Conservation (phyloP, 73 alveolate species). For the Paramecium bursaria region DNA sequence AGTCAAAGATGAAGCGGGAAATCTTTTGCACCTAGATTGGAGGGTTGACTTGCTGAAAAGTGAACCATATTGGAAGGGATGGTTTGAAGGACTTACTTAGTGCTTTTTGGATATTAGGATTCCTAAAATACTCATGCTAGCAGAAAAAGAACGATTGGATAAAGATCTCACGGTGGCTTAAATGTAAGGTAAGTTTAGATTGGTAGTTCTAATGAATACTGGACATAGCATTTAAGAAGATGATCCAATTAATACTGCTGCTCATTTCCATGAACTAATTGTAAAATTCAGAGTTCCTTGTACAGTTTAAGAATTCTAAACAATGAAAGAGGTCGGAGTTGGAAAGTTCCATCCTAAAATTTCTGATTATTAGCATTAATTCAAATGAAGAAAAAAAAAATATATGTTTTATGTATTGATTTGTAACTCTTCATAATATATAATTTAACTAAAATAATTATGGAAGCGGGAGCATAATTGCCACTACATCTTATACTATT, state of each 20-base stretch:
- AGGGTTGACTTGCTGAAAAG: conserved; percentile 92
- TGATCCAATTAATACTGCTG: conserved; percentile 79
- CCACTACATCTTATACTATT: no score
- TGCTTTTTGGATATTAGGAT: conserved; percentile 84
- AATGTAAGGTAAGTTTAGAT: conserved; percentile 97
- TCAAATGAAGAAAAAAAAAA: no score
- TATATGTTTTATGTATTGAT: no score
- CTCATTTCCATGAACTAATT: conserved; percentile 62
- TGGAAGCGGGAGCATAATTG: no score
- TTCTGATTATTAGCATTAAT: conserved; percentile 25
- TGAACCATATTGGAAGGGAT: conserved; percentile 92
- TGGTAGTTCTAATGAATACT: conserved; percentile 84
- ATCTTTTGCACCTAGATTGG: conserved; percentile 79
- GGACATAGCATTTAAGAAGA: conserved; percentile 98
- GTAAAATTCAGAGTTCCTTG: conserved; percentile 65
- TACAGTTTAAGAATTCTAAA: conserved; percentile 40
- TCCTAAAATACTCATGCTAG: conserved; percentile 91
- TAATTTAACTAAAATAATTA: no score
- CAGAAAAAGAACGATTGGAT: conserved; percentile 97
- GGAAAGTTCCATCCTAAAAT: conserved; percentile 69
- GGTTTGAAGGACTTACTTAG: conserved; percentile 96
- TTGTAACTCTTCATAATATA: no score
- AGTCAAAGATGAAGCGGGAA: conserved; percentile 68
- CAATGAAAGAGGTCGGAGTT: conserved; percentile 50
- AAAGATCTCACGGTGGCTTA: conserved; percentile 96